Conservation (phyloP, 2,329 filamentous ascomycete species). For the Aspergillus amoenus region DNA sequence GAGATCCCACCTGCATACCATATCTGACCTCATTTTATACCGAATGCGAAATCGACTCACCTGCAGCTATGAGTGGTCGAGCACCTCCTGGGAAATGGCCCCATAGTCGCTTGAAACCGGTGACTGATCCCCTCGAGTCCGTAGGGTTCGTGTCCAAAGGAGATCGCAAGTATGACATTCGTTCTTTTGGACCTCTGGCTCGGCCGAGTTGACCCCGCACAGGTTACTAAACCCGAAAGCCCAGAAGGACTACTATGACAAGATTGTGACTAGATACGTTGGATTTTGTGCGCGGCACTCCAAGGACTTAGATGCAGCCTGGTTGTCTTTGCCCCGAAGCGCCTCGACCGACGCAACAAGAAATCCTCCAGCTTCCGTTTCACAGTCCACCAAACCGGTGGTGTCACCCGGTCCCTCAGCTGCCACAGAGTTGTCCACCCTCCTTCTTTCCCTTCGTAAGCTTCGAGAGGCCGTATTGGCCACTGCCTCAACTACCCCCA, state of each 20-base stretch:
- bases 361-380: slow-evolving; percentile 37
- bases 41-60: not conserved
- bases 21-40: slow-evolving; percentile 1
- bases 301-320: slow-evolving; percentile 72
- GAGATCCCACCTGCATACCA: not conserved
- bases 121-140: slow-evolving; percentile 74
- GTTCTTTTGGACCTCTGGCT: not conserved
- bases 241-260: slow-evolving; percentile 83
- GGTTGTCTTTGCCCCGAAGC: slow-evolving; percentile 60
- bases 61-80: slow-evolving; percentile 20
- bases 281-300: slow-evolving; percentile 77
- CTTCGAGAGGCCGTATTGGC: slow-evolving; percentile 84
- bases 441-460: slow-evolving; percentile 84
- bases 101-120: slow-evolving; percentile 63
- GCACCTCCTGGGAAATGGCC: slow-evolving; percentile 19
- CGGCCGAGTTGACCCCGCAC: slow-evolving; percentile 19
- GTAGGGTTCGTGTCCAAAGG: slow-evolving; percentile 90
- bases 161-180: slow-evolving; percentile 67
- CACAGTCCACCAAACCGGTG: slow-evolving; percentile 22
- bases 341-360: slow-evolving; percentile 38
- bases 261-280: slow-evolving; percentile 86
- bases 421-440: slow-evolving; percentile 66
- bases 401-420: slow-evolving; percentile 39
- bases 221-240: slow-evolving; percentile 72
- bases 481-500: slow-evolving; percentile 65